phyloP scores from a whole-genome alignment of 2,329 filamentous ascomycete genomes.

The Trichoderma sp. region DNA sequence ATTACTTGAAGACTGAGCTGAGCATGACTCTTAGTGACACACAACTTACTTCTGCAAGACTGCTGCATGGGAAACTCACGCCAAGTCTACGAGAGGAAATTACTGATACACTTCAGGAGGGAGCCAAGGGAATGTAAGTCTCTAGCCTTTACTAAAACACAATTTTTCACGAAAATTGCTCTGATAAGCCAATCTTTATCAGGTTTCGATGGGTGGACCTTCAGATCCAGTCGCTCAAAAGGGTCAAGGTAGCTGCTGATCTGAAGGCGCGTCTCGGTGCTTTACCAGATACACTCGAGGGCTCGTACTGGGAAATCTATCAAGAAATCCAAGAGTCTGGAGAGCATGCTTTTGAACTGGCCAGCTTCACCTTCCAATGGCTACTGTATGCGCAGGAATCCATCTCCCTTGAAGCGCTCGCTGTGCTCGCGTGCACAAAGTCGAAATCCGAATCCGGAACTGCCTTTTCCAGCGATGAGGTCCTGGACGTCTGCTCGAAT shows the following conservation, averaged over 20 bases:
- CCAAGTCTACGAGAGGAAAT: constrained; percentile 2
- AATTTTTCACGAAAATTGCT: neutral
- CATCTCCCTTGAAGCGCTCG: constrained; percentile 3
- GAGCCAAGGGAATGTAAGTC: constrained; percentile 10
- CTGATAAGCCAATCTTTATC: neutral
- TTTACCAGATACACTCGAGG: neutral
- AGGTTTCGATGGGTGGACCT: constrained; percentile 14
- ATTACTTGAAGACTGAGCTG: neutral
- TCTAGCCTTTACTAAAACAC: neutral
- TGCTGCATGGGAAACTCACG: neutral
- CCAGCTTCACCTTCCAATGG: constrained; percentile 6
- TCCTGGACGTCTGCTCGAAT: constrained; percentile 3
- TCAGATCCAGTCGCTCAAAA: neutral
- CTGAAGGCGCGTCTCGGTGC: constrained; percentile 6
- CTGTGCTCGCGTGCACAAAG: neutral
- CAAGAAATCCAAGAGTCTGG: constrained; percentile 1
- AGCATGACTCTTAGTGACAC: neutral
- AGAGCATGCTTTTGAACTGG: neutral
- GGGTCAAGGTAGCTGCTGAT: constrained; percentile 5
- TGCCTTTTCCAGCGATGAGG: neutral
- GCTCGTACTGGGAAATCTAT: constrained; percentile 2
- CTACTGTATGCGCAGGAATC: constrained; percentile 6
- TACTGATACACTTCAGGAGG: neutral
- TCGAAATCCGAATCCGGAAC: neutral
- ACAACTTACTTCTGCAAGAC: constrained; percentile 1